Evolutionary conservation across 345 rosid genomes (phyloP).

Genomic region (Rhodamnia argentea): DNA sequence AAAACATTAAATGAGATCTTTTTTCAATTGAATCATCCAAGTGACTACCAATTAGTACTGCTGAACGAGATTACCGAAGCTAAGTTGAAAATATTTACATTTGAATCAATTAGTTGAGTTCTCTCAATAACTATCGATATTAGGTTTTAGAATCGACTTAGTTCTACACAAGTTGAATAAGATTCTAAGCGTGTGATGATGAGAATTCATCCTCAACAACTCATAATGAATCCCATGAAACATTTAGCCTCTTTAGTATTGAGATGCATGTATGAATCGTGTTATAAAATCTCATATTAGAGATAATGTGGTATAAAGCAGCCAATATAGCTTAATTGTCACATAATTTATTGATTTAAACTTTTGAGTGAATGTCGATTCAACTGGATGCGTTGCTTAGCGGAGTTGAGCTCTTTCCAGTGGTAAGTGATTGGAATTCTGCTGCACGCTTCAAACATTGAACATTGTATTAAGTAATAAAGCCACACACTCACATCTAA

Average conservation of each 20-base stretch:
- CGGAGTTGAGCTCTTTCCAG: background rate
- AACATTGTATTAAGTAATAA: background rate
- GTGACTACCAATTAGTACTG: background rate
- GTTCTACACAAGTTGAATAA: background rate
- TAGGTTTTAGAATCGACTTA: background rate
- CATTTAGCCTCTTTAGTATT: background rate
- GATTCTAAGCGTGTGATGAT: background rate
- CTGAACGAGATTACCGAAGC: background rate
- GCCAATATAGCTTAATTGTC: background rate
- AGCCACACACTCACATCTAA: background rate
- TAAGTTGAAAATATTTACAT: background rate
- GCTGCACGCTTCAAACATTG: background rate
- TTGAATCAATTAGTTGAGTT: background rate
- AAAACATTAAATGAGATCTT: background rate
- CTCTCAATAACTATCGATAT: background rate
- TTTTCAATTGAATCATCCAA: background rate
- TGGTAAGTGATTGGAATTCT: background rate
- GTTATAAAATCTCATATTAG: background rate
- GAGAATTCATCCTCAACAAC: background rate
- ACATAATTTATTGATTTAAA: background rate
- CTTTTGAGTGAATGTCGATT: background rate
- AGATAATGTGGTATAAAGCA: background rate
- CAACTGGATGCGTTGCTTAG: background rate
- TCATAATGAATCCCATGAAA: too few species aligned
- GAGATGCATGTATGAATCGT: background rate